These are phyloP conservation scores for Claviceps quebecensis DNA, from an alignment of 2,329 filamentous ascomycete species.

Conservation along the genomic window DNA sequence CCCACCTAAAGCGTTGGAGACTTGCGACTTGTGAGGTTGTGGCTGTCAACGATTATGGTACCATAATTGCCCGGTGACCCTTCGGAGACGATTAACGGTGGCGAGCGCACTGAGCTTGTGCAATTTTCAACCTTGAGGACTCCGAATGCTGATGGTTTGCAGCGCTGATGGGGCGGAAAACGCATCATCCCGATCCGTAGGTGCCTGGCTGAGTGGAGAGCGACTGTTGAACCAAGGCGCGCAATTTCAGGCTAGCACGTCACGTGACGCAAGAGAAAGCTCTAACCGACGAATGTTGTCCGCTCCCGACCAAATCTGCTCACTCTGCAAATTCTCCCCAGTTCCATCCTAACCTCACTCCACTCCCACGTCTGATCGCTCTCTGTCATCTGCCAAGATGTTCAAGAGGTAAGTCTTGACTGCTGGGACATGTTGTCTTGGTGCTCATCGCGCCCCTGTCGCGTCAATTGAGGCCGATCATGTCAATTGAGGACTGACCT, in stretches of 20 bases:
- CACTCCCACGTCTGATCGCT: constrained; percentile 47
- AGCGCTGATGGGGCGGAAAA: background rate
- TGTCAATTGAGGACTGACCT: constrained; percentile 31
- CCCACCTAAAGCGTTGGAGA: background rate
- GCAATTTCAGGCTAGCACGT: constrained; percentile 16
- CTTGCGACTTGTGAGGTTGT: background rate
- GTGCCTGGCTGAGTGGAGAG: background rate
- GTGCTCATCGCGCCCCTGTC: constrained; percentile 10
- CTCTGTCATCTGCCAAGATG: constrained; percentile 62
- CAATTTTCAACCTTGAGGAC: no score
- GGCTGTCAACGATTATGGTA: background rate
- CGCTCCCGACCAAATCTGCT: constrained; percentile 33
- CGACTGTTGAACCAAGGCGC: background rate
- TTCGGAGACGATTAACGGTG: no score
- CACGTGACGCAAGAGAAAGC: constrained; percentile 29
- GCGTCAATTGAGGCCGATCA: constrained; percentile 37
- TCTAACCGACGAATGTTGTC: constrained; percentile 29
- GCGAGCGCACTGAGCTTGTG: background rate
- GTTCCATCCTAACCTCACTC: constrained; percentile 38
- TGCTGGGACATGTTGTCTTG: constrained; percentile 14
- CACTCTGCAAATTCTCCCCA: constrained; percentile 35
- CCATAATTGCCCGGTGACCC: no score
- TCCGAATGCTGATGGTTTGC: background rate
- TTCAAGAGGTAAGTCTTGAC: constrained; percentile 58
- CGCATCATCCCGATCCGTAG: background rate